Evolutionary conservation across 768 basidiomycete species (phyloP).

Genomic region (Pleurotus ostreatus): DNA sequence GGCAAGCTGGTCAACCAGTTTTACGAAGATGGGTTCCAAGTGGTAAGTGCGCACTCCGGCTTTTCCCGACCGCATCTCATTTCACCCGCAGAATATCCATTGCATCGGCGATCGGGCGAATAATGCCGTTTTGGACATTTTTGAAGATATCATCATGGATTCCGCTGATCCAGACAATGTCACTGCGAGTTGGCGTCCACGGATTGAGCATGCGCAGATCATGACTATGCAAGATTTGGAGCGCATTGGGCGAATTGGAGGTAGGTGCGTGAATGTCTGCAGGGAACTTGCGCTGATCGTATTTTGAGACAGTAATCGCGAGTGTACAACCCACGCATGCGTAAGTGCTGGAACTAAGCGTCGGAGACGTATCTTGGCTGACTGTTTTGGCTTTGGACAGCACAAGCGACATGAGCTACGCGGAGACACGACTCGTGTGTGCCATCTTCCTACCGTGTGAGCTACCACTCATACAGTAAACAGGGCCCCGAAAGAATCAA

Average conservation of each 20-base stretch:
- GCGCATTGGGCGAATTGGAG: constrained; percentile 67
- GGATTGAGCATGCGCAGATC: constrained; percentile 94
- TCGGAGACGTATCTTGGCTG: not conserved
- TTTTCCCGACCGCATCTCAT: not conserved
- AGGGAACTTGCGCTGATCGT: not conserved
- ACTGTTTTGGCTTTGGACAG: constrained; percentile 29
- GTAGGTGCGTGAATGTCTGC: constrained; percentile 33
- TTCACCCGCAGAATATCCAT: constrained; percentile 66
- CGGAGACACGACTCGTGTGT: constrained; percentile 71
- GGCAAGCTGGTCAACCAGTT: constrained; percentile 53
- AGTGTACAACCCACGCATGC: constrained; percentile 94
- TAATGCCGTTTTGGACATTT: constrained; percentile 76
- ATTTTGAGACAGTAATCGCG: constrained; percentile 62
- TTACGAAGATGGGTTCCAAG: constrained; percentile 77
- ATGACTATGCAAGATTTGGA: constrained; percentile 66
- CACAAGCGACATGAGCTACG: constrained; percentile 91
- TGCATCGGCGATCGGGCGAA: constrained; percentile 91
- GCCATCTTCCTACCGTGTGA: not conserved
- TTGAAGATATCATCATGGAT: constrained; percentile 55
- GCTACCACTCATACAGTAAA: not conserved
- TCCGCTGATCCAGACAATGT: constrained; percentile 15
- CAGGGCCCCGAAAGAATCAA: constrained; percentile 80
- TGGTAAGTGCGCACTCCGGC: constrained; percentile 39
- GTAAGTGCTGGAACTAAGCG: constrained; percentile 33
- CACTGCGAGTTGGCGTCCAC: constrained; percentile 52